These are phyloP conservation scores for Alternaria novae-zelandiae DNA, from an alignment of 2,329 filamentous ascomycete species.

Conservation along the genomic window DNA sequence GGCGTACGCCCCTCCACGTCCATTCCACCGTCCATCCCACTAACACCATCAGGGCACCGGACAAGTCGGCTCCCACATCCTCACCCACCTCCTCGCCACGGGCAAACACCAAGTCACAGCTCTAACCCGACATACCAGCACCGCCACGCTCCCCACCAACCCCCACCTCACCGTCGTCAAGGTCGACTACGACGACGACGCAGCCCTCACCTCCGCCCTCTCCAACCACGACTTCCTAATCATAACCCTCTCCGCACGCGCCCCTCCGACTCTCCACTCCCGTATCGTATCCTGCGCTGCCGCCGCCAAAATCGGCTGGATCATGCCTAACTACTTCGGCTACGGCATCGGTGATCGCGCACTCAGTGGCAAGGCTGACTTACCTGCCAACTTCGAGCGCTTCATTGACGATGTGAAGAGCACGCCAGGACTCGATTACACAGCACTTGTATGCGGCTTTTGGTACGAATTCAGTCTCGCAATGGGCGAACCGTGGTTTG, in stretches of 20 bases:
- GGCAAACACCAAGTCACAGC: not conserved
- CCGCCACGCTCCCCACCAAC: not conserved
- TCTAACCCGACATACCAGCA: not conserved
- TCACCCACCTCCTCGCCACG: not conserved
- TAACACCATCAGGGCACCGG: not conserved
- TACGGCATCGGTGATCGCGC: not conserved
- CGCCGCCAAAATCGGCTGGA: rapidly evolving
- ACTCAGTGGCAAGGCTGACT: not conserved
- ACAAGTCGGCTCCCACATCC: not conserved
- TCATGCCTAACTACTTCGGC: not conserved
- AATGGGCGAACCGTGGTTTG: constrained; percentile 34
- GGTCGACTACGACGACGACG: not conserved
- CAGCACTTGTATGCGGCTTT: constrained; percentile 29
- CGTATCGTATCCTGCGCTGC: not conserved
- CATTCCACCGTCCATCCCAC: not conserved
- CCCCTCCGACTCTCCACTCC: not conserved
- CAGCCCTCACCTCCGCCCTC: not conserved
- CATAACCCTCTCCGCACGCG: not conserved
- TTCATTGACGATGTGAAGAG: constrained; percentile 14
- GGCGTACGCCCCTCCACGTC: not conserved
- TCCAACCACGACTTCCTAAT: not conserved
- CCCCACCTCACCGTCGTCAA: not conserved
- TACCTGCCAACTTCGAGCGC: not conserved
- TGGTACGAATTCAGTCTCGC: constrained; percentile 52
- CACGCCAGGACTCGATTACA: constrained; percentile 1